phyloP scores from a whole-genome alignment of 208 protist genomes.

The Blechomonas ayalai region DNA sequence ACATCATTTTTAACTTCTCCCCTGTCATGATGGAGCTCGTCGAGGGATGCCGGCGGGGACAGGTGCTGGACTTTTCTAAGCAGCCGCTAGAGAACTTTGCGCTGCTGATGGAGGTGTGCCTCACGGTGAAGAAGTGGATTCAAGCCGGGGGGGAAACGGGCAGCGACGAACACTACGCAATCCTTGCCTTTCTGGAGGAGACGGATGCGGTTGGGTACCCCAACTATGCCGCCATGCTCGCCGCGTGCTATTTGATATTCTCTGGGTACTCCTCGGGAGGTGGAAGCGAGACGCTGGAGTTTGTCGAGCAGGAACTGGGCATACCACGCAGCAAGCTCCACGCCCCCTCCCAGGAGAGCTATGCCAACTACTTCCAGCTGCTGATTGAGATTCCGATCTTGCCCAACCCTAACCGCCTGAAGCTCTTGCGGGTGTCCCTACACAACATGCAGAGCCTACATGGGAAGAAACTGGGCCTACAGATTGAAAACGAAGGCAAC shows the following conservation, averaged over 20 bases:
- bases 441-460: slow-evolving; percentile 43
- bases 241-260: slow-evolving; percentile 69
- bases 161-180: slow-evolving; percentile 25
- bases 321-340: slow-evolving; percentile 47
- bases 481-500: slow-evolving; percentile 34
- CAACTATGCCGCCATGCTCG: slow-evolving; percentile 76
- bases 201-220: slow-evolving; percentile 27
- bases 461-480: slow-evolving; percentile 36
- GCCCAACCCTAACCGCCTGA: slow-evolving; percentile 45
- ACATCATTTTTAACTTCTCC: slow-evolving; percentile 80
- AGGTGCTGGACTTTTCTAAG: slow-evolving; percentile 74
- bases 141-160: slow-evolving; percentile 8
- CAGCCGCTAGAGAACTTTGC: slow-evolving; percentile 63
- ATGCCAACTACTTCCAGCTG: slow-evolving; percentile 78
- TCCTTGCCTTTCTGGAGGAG: slow-evolving; percentile 71
- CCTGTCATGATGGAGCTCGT: slow-evolving; percentile 70
- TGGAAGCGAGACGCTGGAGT: slow-evolving; percentile 39
- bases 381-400: slow-evolving; percentile 68
- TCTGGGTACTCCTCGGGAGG: slow-evolving; percentile 35
- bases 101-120: slow-evolving; percentile 66
- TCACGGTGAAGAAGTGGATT: slow-evolving; percentile 66
- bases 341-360: slow-evolving; percentile 61
- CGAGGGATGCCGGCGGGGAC: slow-evolving; percentile 33
- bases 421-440: slow-evolving; percentile 39
- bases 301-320: slow-evolving; percentile 53